These are phyloP conservation scores for Phyllosticta citriasiana DNA, from an alignment of 2,329 filamentous ascomycete species.

Conservation along the genomic window DNA sequence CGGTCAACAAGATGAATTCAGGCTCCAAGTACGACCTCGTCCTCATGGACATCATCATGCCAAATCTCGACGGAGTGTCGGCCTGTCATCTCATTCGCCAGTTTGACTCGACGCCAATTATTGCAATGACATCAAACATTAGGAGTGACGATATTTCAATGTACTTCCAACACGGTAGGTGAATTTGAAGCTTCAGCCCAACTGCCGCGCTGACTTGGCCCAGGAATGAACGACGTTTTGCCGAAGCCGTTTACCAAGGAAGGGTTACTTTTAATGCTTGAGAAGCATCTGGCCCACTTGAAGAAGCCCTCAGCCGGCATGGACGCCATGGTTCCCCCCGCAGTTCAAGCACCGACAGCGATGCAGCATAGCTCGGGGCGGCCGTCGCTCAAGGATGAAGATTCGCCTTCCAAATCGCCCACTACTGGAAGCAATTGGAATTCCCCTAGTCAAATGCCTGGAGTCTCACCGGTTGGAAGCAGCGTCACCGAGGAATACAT, in stretches of 20 bases:
- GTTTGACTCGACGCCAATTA: slow-evolving; percentile 75
- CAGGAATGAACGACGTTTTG: slow-evolving; percentile 95
- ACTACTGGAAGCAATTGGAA: slow-evolving; percentile 53
- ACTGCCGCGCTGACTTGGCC: background rate
- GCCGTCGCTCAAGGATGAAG: slow-evolving; percentile 52
- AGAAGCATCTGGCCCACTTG: slow-evolving; percentile 78
- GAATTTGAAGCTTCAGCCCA: background rate
- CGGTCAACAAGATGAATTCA: slow-evolving; percentile 71
- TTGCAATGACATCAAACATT: slow-evolving; percentile 98
- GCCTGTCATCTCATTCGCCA: slow-evolving; percentile 89
- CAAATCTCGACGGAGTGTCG: slow-evolving; percentile 86
- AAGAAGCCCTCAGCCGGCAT: slow-evolving; percentile 49
- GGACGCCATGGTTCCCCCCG: slow-evolving; percentile 40
- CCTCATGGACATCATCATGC: slow-evolving; percentile 73
- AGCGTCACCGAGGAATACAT: slow-evolving; percentile 37
- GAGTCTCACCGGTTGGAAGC: slow-evolving; percentile 46
- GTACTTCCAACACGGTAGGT: slow-evolving; percentile 90
- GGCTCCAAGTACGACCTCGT: slow-evolving; percentile 54
- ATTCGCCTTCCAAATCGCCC: slow-evolving; percentile 52
- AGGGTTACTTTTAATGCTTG: slow-evolving; percentile 69
- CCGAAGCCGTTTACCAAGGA: slow-evolving; percentile 92
- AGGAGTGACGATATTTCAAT: slow-evolving; percentile 91
- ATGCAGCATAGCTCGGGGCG: slow-evolving; percentile 30
- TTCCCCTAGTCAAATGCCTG: slow-evolving; percentile 49
- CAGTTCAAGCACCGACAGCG: slow-evolving; percentile 33